Base-by-base conservation (phyloP, 345 rosid genomes). In the Eutrema heterophyllum region DNA sequence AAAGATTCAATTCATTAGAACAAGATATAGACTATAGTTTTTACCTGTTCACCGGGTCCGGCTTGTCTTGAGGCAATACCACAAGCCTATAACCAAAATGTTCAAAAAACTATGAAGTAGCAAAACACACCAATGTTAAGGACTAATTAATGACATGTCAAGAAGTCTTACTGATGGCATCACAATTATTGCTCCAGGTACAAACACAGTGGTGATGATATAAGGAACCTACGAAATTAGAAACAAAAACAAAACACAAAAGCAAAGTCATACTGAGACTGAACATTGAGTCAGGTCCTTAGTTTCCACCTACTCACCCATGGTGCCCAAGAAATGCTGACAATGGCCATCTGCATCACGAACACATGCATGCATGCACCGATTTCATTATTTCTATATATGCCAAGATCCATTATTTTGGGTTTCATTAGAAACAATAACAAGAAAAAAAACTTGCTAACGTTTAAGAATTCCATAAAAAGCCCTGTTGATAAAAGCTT, bases 11-110 rank as follows among this genome's bases (percentile, higher is more conserved):
- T 26, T 45, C 4, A 1, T 64, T 44, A 49, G 14, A 21, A 43
- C 33, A 63, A 44, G 52, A 10, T 32, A 69, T 18, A 55, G 26
- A 10, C 4, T 18, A 10, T n/a, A 16, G 11, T 1, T 38, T 16
- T 12, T 70, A 90, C 97, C 96, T 94, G 98, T 72, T 88, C 97
- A 27, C 82, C 59, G 9, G 93, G 75, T 18, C 96, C 83, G 3
- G 84, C 86, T 79, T 91, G 98, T 77, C 87, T 89, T 5, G 98
- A 94, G n/a, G 84, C 91, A 51, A 94, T 94, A 83, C 91, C 87
- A 57, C 82, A 70, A 39, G 69, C 56, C 82, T 79, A 35, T 27
- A 68, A 4, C 58, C 53, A 57, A 29, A 21, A 48, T 35, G 50
- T 65, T 67, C 6, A 39, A 15, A 66, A 21, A 40, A 16, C 7